A percentile compares a stretch with the other conserved stretches of the same genome.
Evolutionary conservation across 108 stramenopile genomes (phyloP).

Genomic region (Cylindrotheca closterium): DNA sequence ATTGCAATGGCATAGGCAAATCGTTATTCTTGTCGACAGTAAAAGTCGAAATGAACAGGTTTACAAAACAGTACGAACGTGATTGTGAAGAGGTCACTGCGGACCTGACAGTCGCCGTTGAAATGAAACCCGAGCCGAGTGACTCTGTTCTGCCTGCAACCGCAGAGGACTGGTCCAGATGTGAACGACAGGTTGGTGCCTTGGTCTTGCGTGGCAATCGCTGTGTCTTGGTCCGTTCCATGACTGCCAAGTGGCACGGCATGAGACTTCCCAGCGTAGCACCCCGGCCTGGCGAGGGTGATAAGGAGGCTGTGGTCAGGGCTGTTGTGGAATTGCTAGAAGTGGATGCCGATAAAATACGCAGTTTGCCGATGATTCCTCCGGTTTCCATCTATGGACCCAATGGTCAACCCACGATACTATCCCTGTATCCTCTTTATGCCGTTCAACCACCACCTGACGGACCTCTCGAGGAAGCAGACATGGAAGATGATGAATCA

Average conservation of each 20-base stretch:
- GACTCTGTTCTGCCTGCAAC: background rate
- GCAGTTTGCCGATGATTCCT: slow-evolving; percentile 16
- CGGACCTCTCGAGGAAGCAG: slow-evolving; percentile 48
- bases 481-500: slow-evolving; percentile 59
- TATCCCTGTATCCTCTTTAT: slow-evolving; percentile 44
- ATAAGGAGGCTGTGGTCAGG: slow-evolving; percentile 36
- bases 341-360: slow-evolving; percentile 47
- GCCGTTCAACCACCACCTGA: slow-evolving; percentile 53
- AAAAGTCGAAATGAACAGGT: slow-evolving; percentile 47
- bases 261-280: slow-evolving; percentile 52
- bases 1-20: slow-evolving; percentile 34
- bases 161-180: slow-evolving; percentile 34
- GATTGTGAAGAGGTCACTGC: slow-evolving; percentile 44
- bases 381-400: slow-evolving; percentile 53
- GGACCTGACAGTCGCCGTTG: slow-evolving; percentile 13
- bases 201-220: slow-evolving; percentile 57
- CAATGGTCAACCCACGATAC: slow-evolving; percentile 26
- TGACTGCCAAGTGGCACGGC: slow-evolving; percentile 38
- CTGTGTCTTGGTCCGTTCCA: slow-evolving; percentile 53
- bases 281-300: slow-evolving; percentile 18
- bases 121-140: background rate
- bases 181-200: slow-evolving; percentile 44
- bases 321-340: slow-evolving; percentile 35
- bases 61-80: slow-evolving; percentile 59
- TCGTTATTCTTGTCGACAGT: slow-evolving; percentile 36